Evolutionary conservation across 176 grass and related monocot species (phyloP), one percentile per base, ranked within the genome.

Genomic region (Guadua angustifolia): DNA sequence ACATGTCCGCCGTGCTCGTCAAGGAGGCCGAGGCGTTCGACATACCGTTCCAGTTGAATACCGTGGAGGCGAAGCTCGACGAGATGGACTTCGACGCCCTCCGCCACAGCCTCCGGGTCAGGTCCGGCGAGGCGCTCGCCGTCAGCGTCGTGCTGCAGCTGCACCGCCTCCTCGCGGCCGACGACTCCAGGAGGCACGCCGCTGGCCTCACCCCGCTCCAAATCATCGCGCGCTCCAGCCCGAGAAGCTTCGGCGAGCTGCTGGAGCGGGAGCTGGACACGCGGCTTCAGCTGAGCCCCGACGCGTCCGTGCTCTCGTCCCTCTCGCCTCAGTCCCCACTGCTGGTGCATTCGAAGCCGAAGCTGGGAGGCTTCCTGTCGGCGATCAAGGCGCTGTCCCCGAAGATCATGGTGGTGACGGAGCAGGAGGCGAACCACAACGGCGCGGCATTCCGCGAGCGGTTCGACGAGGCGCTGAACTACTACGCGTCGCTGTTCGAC

Each of bases 361-460:
- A 86, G 76, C 69, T 86, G 33, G 77, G 84, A 24, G 45, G 22
- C 4, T 86, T 86, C 59, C 46, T 86, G 58, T n/a, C 35, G 17
- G 68, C 69, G 46, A 32, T 80, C 46, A 73, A 52, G 77, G 46
- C 22, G 45, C 36, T 80, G 35, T 80, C 46, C 3, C 77, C 84
- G 16, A 80, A 73, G 77, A 56, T 86, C 77, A 80, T 90, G 26
- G 82, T 86, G 25, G 42, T 79, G 14, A 86, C 85, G 15, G 88
- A 90, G 68, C 79, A 86, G n/a, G 88, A 90, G 38, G 84, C 88
- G 39, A 90, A 82, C 80, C 88, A 90, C 80, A 90, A 90, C 57
- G 84, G 10, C 22, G 60, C 47, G 21, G 64, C 55, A 62, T 91
- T 91, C 80, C 61, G 75, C 29, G 89, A 86, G 24, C 33, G 89